Evolutionary conservation across 2,329 filamentous ascomycete genomes (phyloP).

Genomic region (Fusarium decemcellulare): DNA sequence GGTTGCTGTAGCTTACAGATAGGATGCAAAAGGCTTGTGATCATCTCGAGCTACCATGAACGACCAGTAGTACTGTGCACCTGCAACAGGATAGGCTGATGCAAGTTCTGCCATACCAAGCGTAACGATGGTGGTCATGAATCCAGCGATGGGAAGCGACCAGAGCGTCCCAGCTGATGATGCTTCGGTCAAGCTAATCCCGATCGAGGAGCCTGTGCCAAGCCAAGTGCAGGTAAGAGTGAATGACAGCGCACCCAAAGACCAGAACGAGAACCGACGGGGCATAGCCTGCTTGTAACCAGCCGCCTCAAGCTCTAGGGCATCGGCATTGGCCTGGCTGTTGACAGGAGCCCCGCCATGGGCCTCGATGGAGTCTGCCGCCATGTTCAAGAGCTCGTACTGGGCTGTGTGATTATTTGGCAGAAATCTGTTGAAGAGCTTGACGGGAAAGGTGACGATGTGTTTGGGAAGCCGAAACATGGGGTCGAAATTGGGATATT

Average conservation of each 20-base stretch:
- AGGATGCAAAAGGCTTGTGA: slow-evolving; percentile 45
- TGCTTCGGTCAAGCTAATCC: slow-evolving; percentile 46
- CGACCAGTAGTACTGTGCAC: slow-evolving; percentile 48
- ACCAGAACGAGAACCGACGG: slow-evolving; percentile 47
- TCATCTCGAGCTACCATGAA: slow-evolving; percentile 42
- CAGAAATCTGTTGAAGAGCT: neutral
- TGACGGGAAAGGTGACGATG: no score
- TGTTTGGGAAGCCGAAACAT: no score
- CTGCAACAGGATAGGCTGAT: slow-evolving; percentile 46
- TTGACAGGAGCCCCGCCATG: neutral
- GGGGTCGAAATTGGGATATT: no score
- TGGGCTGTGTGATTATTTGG: neutral
- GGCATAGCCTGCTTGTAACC: slow-evolving; percentile 51
- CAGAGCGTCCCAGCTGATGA: slow-evolving; percentile 46
- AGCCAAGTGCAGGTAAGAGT: slow-evolving; percentile 51
- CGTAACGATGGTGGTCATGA: slow-evolving; percentile 47
- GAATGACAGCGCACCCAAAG: slow-evolving; percentile 47
- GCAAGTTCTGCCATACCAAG: slow-evolving; percentile 47
- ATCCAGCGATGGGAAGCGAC: slow-evolving; percentile 45
- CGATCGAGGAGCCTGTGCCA: slow-evolving; percentile 48
- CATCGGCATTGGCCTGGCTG: slow-evolving; percentile 30
- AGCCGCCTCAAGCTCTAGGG: slow-evolving; percentile 49
- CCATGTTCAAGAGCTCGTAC: slow-evolving; percentile 3
- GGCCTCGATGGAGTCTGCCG: neutral
- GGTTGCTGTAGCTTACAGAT: slow-evolving; percentile 27